Evolutionary conservation across 73 alveolate species (phyloP).

Genomic region (Stentor roeselii): DNA sequence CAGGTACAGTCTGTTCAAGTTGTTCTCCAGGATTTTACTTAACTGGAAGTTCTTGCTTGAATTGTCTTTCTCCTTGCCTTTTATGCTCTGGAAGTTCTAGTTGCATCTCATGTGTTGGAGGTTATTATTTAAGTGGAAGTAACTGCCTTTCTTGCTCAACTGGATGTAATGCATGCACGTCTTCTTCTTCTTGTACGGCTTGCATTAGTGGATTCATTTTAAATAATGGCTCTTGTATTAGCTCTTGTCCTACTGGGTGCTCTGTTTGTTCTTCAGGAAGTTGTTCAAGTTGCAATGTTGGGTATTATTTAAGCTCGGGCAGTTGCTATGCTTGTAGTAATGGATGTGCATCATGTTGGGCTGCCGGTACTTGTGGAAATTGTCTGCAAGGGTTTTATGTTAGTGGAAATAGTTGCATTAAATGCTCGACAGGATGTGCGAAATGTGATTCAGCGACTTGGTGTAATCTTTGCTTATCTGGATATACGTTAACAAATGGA

Average conservation of each 20-base stretch:
- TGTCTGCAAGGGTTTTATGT: not conserved
- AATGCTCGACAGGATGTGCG: not conserved
- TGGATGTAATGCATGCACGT: not conserved
- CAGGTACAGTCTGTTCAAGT: not conserved
- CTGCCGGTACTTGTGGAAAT: not conserved
- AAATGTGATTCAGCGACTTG: not conserved
- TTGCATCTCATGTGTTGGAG: not conserved
- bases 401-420: not conserved
- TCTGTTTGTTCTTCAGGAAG: not conserved
- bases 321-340: not conserved
- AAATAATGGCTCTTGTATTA: not conserved
- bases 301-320: not conserved
- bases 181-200: not conserved
- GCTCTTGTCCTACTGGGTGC: not conserved
- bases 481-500: no score
- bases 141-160: not conserved
- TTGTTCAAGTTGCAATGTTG: not conserved
- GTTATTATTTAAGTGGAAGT: not conserved
- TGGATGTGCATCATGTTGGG: not conserved
- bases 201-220: not conserved
- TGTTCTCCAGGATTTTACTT: not conserved
- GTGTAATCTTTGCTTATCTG: not conserved
- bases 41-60: not conserved
- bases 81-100: not conserved
- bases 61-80: not conserved